Percentiles rank a stretch among this genome's conserved stretches.
Conservation (phyloP, 331 rosid species). For the Phaseolus coccineus region DNA sequence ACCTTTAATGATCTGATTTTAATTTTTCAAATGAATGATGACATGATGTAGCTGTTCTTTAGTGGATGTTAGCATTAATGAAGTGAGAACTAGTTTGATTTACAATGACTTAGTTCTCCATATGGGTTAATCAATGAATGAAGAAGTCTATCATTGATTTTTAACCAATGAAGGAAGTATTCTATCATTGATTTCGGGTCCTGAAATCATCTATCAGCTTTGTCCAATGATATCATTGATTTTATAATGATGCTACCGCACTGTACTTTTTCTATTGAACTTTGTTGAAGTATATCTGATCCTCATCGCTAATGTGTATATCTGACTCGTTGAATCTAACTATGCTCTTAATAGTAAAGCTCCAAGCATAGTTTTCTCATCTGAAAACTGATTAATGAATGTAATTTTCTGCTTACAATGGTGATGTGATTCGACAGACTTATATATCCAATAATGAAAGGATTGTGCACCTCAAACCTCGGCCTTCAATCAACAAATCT, state of each 20-base stretch:
- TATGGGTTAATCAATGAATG: not conserved
- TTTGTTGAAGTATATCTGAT: not conserved
- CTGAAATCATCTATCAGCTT: not conserved
- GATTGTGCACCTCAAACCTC: slow-evolving; percentile 89
- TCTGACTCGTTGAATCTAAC: slow-evolving; percentile 18
- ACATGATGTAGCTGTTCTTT: not conserved
- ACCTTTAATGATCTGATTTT: slow-evolving; percentile 13
- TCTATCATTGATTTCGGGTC: not conserved
- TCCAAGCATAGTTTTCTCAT: slow-evolving; percentile 14
- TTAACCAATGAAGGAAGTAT: not conserved
- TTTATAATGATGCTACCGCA: slow-evolving; percentile 1
- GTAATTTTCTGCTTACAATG: slow-evolving; percentile 31
- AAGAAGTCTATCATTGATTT: not conserved
- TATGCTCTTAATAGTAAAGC: slow-evolving; percentile 4
- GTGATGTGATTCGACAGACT: slow-evolving; percentile 59
- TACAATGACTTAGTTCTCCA: slow-evolving; percentile 6
- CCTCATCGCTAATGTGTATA: not conserved
- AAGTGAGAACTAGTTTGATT: not conserved
- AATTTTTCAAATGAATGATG: slow-evolving; percentile 12
- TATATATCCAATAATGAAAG: slow-evolving; percentile 89
- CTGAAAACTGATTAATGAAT: slow-evolving; percentile 2
- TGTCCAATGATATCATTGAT: not conserved
- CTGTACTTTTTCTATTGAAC: not conserved
- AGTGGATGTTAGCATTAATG: not conserved
- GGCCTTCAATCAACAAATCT: slow-evolving; percentile 56